phyloP scores from a whole-genome alignment of 83 land plant genomes.

The Picea abies region DNA sequence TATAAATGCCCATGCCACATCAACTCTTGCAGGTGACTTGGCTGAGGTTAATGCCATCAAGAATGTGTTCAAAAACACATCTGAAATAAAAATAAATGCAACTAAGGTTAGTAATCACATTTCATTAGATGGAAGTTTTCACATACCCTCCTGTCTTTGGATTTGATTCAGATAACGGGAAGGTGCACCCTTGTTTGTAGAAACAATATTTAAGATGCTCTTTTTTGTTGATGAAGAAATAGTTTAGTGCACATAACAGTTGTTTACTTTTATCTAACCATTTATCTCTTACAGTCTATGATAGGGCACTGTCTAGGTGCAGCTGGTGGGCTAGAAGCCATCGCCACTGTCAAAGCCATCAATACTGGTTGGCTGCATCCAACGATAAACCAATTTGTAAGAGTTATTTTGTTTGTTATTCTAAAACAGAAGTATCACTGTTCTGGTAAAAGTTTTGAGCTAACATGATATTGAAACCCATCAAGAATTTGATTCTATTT shows the following conservation, averaged over 20 bases:
- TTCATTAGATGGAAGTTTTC: neutral
- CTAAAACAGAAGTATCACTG: neutral
- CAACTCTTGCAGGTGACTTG: constrained; percentile 86
- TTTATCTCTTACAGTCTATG: constrained; percentile 72
- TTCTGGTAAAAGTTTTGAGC: neutral
- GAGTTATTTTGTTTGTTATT: constrained; percentile 26
- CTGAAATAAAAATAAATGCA: constrained; percentile 81
- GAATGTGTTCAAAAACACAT: constrained; percentile 80
- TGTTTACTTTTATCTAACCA: neutral
- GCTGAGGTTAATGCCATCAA: constrained; percentile 92
- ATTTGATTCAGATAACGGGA: neutral
- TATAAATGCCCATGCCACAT: constrained; percentile 97
- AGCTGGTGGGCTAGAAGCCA: constrained; percentile 90
- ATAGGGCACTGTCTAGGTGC: constrained; percentile 96
- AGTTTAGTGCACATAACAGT: neutral
- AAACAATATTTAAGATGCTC: neutral
- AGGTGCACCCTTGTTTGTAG: neutral
- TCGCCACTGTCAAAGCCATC: constrained; percentile 87
- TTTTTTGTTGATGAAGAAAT: neutral
- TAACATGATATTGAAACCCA: neutral
- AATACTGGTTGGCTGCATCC: constrained; percentile 94
- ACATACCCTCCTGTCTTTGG: no score
- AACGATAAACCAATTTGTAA: constrained; percentile 88
- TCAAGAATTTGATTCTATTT: neutral
- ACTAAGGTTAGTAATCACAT: constrained; percentile 62